A percentile compares a stretch with the other conserved stretches of the same genome.
Evolutionary conservation across 768 basidiomycete species (phyloP).

Genomic region (Termitomyces sp.): DNA sequence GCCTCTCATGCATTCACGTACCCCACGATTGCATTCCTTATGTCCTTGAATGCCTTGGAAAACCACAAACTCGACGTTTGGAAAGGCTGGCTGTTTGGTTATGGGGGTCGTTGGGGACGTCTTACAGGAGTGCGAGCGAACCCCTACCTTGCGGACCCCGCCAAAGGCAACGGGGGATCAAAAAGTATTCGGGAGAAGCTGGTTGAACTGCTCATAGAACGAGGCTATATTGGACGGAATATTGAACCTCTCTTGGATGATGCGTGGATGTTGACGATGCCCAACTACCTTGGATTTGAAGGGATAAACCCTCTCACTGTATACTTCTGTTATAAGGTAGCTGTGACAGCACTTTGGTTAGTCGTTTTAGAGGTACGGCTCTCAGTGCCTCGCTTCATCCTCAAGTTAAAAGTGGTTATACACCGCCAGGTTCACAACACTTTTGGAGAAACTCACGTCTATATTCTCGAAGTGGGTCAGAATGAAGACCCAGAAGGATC

Average conservation of each 20-base stretch:
- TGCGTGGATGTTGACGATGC: constrained; percentile 77
- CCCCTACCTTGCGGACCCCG: neutral
- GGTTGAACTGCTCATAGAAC: neutral
- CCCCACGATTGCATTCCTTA: constrained; percentile 1
- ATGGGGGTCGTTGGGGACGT: neutral
- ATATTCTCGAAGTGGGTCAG: constrained; percentile 45
- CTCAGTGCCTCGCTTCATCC: neutral
- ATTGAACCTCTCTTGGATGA: constrained; percentile 32
- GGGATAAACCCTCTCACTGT: constrained; percentile 72
- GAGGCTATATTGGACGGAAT: neutral
- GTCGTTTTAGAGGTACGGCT: neutral
- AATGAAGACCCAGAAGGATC: constrained; percentile 35
- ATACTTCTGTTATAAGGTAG: constrained; percentile 56
- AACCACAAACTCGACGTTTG: neutral
- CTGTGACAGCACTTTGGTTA: neutral
- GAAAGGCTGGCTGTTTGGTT: constrained; percentile 2
- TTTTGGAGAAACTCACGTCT: constrained; percentile 66
- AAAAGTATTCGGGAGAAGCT: neutral
- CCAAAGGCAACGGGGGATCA: neutral
- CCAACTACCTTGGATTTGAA: constrained; percentile 60
- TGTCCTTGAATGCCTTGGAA: neutral
- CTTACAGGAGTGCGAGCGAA: neutral
- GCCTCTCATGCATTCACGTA: constrained; percentile 1
- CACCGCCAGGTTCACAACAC: constrained; percentile 61
- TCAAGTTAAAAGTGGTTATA: neutral